Evolutionary conservation across 1,139 yeast genomes (phyloP).

Genomic region (Hansenula anomala): DNA sequence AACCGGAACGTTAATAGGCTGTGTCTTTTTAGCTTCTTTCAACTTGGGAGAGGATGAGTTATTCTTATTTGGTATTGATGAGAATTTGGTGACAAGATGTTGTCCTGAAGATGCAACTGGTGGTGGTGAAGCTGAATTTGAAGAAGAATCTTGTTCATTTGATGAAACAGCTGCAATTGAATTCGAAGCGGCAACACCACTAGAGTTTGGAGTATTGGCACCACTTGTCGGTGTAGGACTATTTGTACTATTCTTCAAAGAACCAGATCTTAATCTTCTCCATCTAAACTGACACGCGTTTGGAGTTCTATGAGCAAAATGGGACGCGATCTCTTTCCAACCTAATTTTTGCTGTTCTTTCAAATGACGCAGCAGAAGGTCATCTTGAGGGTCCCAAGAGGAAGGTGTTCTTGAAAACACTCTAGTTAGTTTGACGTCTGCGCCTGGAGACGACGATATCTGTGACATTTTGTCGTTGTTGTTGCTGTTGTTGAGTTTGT

Average conservation of each 20-base stretch:
- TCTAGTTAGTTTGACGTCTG: conserved; percentile 16
- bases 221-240: conserved; percentile 10
- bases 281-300: conserved; percentile 79
- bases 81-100: background rate
- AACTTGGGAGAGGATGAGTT: background rate
- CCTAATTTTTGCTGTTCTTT: conserved; percentile 70
- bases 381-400: conserved; percentile 76
- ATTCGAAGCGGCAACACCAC: too few relatives aligned
- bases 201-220: background rate
- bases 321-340: conserved; percentile 71
- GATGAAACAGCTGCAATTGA: background rate
- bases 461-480: conserved; percentile 2
- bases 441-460: conserved; percentile 1
- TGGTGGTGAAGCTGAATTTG: background rate
- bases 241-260: conserved; percentile 43
- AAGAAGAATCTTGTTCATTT: background rate
- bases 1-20: background rate
- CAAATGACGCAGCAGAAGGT: conserved; percentile 57
- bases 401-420: conserved; percentile 46
- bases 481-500: background rate
- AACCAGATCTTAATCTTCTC: conserved; percentile 65
- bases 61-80: background rate
- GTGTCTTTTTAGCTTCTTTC: background rate
- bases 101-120: too few relatives aligned
- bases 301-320: conserved; percentile 65